phyloP scores from a whole-genome alignment of 2,329 filamentous ascomycete species.

The Knufia fluminis region DNA sequence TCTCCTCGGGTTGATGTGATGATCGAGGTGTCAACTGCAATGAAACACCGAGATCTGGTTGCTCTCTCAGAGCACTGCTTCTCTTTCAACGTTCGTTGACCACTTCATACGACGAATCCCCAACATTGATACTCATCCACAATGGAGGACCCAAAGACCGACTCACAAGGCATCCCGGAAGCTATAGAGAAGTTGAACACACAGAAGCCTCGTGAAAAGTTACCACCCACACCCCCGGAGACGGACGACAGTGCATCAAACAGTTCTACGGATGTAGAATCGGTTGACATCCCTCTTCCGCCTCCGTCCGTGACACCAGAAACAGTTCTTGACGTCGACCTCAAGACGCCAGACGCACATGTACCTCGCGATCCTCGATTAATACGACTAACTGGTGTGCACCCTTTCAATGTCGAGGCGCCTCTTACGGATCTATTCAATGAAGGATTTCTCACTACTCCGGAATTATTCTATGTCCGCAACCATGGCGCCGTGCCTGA shows the following conservation, averaged over 20 bases:
- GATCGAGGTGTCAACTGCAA: not conserved
- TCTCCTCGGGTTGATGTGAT: conserved; percentile 1
- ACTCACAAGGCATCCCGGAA: conserved; percentile 12
- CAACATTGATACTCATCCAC: not conserved
- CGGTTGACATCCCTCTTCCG: conserved; percentile 54
- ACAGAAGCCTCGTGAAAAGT: conserved; percentile 10
- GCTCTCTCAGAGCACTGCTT: not conserved
- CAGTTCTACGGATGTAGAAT: conserved; percentile 10
- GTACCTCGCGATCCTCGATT: conserved; percentile 71
- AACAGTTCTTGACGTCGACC: conserved; percentile 61
- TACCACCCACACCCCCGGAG: conserved; percentile 20
- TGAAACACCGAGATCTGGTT: not conserved
- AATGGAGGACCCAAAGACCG: conserved; percentile 14
- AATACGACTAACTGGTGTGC: conserved; percentile 76
- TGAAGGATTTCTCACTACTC: conserved; percentile 70
- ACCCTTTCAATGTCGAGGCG: conserved; percentile 86
- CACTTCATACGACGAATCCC: not conserved
- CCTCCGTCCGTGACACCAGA: conserved; percentile 51
- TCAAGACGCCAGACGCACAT: conserved; percentile 74
- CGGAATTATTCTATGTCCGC: conserved; percentile 81
- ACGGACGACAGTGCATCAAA: conserved; percentile 20
- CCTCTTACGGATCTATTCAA: conserved; percentile 70
- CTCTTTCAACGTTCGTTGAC: not conserved
- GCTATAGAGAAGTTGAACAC: conserved; percentile 10
- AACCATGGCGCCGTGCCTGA: conserved; percentile 79